Evolutionary conservation across 805 yeast species (phyloP).

Genomic region (Yamadazyma insecticola): DNA sequence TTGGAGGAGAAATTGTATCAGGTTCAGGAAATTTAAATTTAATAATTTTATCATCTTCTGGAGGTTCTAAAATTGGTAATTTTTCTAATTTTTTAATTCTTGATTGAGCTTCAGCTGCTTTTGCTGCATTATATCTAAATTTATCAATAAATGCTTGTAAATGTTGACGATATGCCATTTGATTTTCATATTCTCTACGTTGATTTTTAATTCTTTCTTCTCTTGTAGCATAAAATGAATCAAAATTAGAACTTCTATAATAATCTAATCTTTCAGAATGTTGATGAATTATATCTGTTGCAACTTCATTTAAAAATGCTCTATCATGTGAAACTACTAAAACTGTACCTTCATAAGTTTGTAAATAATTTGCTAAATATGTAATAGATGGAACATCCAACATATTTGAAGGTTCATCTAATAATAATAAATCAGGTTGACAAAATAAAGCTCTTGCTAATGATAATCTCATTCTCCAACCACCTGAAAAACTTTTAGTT

Average conservation of each 20-base stretch:
- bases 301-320: slow-evolving; percentile 94
- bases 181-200: slow-evolving; percentile 92
- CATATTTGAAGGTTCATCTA: slow-evolving; percentile 99
- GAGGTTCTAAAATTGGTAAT: slow-evolving; percentile 87
- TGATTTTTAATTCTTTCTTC: slow-evolving; percentile 95
- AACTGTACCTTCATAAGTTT: slow-evolving; percentile 86
- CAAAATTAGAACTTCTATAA: slow-evolving; percentile 91
- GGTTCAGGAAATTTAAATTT: slow-evolving; percentile 94
- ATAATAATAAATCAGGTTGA: slow-evolving; percentile 85
- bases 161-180: slow-evolving; percentile 93
- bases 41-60: slow-evolving; percentile 83
- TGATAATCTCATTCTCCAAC: slow-evolving; percentile 99
- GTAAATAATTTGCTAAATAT: slow-evolving; percentile 83
- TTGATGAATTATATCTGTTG: slow-evolving; percentile 96
- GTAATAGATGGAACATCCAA: slow-evolving; percentile 99
- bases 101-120: slow-evolving; percentile 95
- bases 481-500: slow-evolving; percentile 95
- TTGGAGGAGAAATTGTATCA: slow-evolving; percentile 88
- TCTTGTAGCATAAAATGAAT: slow-evolving; percentile 84
- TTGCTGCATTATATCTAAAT: slow-evolving; percentile 95
- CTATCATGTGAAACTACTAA: slow-evolving; percentile 97
- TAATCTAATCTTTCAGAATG: slow-evolving; percentile 96
- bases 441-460: slow-evolving; percentile 96
- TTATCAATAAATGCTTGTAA: slow-evolving; percentile 93
- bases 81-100: slow-evolving; percentile 96